phyloP scores from a whole-genome alignment of 176 grass and related monocot genomes.

The Poa annua region DNA sequence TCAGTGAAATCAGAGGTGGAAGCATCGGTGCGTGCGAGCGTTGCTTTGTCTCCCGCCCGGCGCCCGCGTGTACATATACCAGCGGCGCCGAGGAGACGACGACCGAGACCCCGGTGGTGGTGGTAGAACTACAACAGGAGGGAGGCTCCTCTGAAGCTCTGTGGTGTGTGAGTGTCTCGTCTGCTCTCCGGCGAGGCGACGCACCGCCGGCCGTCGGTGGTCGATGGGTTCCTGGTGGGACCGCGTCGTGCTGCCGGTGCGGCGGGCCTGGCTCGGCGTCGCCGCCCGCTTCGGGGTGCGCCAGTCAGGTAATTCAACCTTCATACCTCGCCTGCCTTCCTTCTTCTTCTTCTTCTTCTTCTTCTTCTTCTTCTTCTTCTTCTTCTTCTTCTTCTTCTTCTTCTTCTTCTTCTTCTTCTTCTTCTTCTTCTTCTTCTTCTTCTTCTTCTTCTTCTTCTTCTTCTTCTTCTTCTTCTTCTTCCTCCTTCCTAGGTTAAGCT shows the following conservation, averaged over 20 bases:
- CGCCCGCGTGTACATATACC: slow-evolving; percentile 31
- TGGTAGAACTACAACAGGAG: neutral
- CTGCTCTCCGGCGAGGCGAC: neutral
- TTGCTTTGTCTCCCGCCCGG: neutral
- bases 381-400: neutral
- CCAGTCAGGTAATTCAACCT: slow-evolving; percentile 65
- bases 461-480: too few species aligned
- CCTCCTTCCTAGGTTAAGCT: neutral
- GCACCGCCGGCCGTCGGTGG: neutral
- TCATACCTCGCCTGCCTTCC: neutral
- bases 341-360: neutral
- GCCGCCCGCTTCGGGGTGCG: slow-evolving; percentile 80
- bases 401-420: too few species aligned
- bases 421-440: neutral
- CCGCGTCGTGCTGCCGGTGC: slow-evolving; percentile 69
- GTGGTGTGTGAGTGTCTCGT: neutral
- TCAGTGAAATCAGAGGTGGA: neutral
- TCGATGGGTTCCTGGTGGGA: slow-evolving; percentile 75
- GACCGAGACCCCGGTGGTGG: slow-evolving; percentile 26
- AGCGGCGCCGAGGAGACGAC: neutral
- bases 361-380: too few species aligned
- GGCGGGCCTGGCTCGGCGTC: slow-evolving; percentile 79
- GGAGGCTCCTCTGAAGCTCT: neutral
- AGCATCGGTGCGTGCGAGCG: neutral
- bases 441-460: neutral